Evolutionary conservation across 495 filamentous ascomycete species (phyloP).

Genomic region (Trichoderma parareesei): DNA sequence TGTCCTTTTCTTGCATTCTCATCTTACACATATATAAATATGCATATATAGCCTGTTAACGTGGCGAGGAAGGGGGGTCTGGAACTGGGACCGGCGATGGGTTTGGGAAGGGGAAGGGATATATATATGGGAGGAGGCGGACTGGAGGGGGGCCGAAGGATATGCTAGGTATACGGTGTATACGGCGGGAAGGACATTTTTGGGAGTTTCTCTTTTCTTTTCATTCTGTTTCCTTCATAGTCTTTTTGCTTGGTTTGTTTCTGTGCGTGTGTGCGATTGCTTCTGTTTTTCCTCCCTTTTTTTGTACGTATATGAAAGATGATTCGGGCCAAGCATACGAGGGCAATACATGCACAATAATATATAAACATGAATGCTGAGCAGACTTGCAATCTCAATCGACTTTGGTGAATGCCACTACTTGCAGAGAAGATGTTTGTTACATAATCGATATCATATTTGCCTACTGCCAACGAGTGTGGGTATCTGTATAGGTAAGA

Average conservation of each 20-base stretch:
- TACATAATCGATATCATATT: background rate
- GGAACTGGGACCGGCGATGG: background rate
- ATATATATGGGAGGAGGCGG: background rate
- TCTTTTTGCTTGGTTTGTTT: no score
- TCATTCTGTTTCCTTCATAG: conserved; percentile 9
- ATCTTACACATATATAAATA: background rate
- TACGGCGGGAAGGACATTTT: conserved; percentile 6
- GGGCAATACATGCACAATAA: background rate
- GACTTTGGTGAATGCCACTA: no score
- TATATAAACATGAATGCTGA: background rate
- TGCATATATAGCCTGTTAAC: background rate
- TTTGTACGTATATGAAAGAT: conserved; percentile 13
- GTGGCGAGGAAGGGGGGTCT: background rate
- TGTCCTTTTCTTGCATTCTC: background rate
- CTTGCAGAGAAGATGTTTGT: background rate
- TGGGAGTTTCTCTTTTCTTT: conserved; percentile 9
- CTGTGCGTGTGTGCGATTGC: no score
- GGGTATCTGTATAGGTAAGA: conserved; percentile 19
- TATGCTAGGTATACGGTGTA: background rate
- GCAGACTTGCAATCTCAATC: no score
- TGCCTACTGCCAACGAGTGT: background rate
- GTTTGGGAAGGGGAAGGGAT: no score
- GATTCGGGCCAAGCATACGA: conserved; percentile 8
- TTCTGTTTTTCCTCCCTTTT: background rate
- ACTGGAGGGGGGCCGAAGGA: background rate